Base-by-base conservation (phyloP, 441 rosid genomes). In the Pelargonium fulgidum region DNA sequence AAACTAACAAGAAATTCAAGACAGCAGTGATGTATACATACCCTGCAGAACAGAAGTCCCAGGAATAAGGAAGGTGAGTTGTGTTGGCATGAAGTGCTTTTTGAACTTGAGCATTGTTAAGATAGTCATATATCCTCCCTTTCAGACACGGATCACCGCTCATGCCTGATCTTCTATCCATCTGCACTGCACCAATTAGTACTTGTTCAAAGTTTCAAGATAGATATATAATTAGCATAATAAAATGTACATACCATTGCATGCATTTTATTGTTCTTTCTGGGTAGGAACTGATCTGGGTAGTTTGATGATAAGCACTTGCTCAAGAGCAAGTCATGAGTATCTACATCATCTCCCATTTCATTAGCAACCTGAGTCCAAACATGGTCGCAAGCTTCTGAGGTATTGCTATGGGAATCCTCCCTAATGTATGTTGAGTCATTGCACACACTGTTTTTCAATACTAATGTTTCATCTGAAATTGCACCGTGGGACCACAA, bases 401-500 rank as follows among this genome's bases (percentile, higher is more conserved):
- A 39, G 9, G 42, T 39, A 39, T 39, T 39, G 42, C 42, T 39
- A 39, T 39, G 42, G 10, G 42, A 39, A 39, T 39, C 42, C 42
- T 39, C 42, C 42, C 42, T 39, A 39, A 71, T 2, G 19, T 71
- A 41, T 74, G 67, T 74, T 1, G 82, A 81, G n/a, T 66, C 63
- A 19, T 80, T 76, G 80, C 84, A 75, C 3, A 76, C 77, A 0
- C 64, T 80, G 42, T 73, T 80, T 71, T 74, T 69, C 77, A 78
- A 45, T 67, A 26, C 19, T 0, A 76, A n/a, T 9, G 75, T 78
- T 66, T 71, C 75, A 47, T 84, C 87, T 0, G 81, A 78, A 76
- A 81, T 84, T 1, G 71, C 81, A 8, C 82, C 82, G 7, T 81
- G 83, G 22, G 73, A 45, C 87, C 87, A 76, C 42, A 81, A 67